Evolutionary conservation across 129 eudicot species (phyloP).

Genomic region (Arctium minus): DNA sequence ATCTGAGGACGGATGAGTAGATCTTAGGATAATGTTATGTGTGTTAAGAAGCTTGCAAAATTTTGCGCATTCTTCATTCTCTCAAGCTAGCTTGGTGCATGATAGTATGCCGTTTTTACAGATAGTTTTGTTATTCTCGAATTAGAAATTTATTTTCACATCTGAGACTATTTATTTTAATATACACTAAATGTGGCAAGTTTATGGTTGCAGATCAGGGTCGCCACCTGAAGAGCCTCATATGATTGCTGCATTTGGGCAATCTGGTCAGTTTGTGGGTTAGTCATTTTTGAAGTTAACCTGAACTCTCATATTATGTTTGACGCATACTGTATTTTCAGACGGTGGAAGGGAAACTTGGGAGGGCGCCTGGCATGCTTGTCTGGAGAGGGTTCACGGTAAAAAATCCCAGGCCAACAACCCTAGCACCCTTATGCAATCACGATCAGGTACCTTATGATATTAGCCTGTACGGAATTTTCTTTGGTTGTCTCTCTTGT

Average conservation of each 20-base stretch:
- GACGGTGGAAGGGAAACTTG: constrained; percentile 71
- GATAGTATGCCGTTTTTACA: background rate
- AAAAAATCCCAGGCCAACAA: constrained; percentile 48
- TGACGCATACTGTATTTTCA: constrained; percentile 25
- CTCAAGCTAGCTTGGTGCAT: too few relatives aligned
- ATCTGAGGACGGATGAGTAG: background rate
- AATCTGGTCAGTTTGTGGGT: constrained; percentile 48
- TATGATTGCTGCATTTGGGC: constrained; percentile 95
- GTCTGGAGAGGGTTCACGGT: constrained; percentile 56
- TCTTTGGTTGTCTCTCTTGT: constrained; percentile 4
- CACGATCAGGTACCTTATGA: constrained; percentile 41
- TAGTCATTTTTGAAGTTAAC: constrained; percentile 46
- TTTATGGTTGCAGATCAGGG: constrained; percentile 67
- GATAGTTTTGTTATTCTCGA: constrained; percentile 29
- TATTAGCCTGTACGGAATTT: background rate
- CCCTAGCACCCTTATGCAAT: constrained; percentile 47
- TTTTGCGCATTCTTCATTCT: background rate
- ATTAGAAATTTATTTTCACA: background rate
- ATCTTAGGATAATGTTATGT: background rate
- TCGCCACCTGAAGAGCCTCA: constrained; percentile 86
- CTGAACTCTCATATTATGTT: constrained; percentile 31
- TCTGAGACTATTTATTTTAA: constrained; percentile 8
- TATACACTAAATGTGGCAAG: constrained; percentile 3
- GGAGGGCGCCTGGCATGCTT: constrained; percentile 88
- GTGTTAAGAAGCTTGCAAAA: background rate